Base-by-base conservation (phyloP, 2,329 filamentous ascomycete genomes). In the Paecilomyces variotii region DNA sequence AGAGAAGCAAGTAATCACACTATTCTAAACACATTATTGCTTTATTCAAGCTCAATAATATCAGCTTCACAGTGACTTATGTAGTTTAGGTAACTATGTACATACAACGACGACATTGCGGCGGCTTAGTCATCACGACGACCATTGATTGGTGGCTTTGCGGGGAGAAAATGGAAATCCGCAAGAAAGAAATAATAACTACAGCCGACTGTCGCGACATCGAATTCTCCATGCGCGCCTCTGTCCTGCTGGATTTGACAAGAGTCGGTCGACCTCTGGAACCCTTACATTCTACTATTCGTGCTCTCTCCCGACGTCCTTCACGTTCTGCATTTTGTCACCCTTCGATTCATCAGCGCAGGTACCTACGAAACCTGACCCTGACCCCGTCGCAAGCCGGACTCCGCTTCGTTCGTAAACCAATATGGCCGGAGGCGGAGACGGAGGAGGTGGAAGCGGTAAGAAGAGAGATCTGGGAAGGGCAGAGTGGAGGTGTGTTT, bases 401-500 rank as follows among this genome's bases (percentile, higher is more conserved):
- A 52, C 24, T 45, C 7, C 39, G 39, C 19, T 45, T 45, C 39
- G 39, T 45, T 19, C 39, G 39, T 6, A 45, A 19, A 45, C 14
- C 39, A 45, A 45, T 45, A 45, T 45, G 39, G 39, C 39, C 39
- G 39, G 39, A 45, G 68, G 71, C 30, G 63, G 65, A 67, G 65
- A 61, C 60, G 62, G 66, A 64, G 62, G 68, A 67, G 68, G 70
- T 70, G 68, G 71, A 65, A 70, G 74, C 71, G 76, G 78, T 80
- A 85, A 84, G 82, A 86, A 83, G 71, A 79, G 79, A 72, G 83
- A 87, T 82, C 77, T 87, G 83, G 86, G 87, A 67, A 78, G 87
- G 73, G 79, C 77, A 61, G 85, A 86, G 70, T 87, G 84, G 75
- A 81, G 80, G 87, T 88, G 78, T 71, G 82, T 75, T 55, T 39